Evolutionary conservation across 2,329 filamentous ascomycete genomes (phyloP).

Genomic region (Pseudogymnoascus sp.): DNA sequence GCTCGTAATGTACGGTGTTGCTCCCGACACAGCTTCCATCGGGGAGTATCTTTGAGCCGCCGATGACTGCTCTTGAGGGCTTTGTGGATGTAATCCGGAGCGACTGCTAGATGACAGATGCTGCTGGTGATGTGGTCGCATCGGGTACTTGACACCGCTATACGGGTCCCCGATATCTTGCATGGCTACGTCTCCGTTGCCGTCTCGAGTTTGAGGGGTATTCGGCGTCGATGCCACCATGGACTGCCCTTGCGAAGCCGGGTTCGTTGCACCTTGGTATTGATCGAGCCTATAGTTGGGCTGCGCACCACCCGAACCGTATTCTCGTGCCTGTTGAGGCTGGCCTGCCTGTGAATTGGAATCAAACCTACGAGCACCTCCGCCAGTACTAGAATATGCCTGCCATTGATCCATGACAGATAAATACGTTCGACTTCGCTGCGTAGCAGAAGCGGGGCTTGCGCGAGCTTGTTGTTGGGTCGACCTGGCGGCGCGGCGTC

Average conservation of each 20-base stretch:
- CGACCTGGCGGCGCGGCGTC: constrained; percentile 14
- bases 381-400: constrained; percentile 59
- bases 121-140: constrained; percentile 71
- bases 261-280: constrained; percentile 45
- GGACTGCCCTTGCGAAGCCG: constrained; percentile 41
- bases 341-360: constrained; percentile 41
- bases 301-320: constrained; percentile 36
- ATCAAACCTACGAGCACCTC: constrained; percentile 60
- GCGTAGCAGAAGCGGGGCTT: constrained; percentile 12
- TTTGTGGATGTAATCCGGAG: constrained; percentile 61
- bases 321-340: constrained; percentile 33
- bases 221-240: constrained; percentile 53
- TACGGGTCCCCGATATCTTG: constrained; percentile 81
- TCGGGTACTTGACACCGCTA: constrained; percentile 77
- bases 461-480: constrained; percentile 12
- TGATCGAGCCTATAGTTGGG: constrained; percentile 56
- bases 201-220: constrained; percentile 59
- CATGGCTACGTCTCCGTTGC: constrained; percentile 75
- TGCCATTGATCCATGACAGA: constrained; percentile 59
- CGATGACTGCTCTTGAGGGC: constrained; percentile 68
- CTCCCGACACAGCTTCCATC: constrained; percentile 82
- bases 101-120: constrained; percentile 50
- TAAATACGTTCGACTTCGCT: constrained; percentile 14
- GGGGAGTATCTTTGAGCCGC: constrained; percentile 91
- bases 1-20: constrained; percentile 68